phyloP scores from a whole-genome alignment of 2,329 filamentous ascomycete species.

The Hypoxylon sp. region DNA sequence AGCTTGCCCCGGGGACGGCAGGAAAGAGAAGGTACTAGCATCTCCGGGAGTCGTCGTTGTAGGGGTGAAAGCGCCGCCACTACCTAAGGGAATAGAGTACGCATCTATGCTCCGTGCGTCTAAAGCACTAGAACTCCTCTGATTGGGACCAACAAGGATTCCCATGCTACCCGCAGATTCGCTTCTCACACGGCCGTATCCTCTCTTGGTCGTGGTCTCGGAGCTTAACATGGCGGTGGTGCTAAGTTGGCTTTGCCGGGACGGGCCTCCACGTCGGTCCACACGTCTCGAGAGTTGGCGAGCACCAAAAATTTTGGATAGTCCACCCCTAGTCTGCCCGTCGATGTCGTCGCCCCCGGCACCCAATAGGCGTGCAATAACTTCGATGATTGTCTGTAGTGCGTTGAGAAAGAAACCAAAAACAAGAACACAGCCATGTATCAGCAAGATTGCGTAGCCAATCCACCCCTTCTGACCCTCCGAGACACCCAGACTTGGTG shows the following conservation, averaged over 20 bases:
- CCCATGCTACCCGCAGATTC: constrained; percentile 73
- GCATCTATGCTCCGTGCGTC: constrained; percentile 66
- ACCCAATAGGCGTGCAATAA: constrained; percentile 84
- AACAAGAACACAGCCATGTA: constrained; percentile 87
- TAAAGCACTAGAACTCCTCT: constrained; percentile 69
- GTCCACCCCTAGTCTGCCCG: constrained; percentile 81
- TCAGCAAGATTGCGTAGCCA: constrained; percentile 88
- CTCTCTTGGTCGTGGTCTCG: constrained; percentile 75
- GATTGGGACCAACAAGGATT: constrained; percentile 62
- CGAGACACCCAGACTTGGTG: constrained; percentile 83
- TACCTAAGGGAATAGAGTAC: constrained; percentile 65
- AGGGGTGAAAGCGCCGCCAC: constrained; percentile 76
- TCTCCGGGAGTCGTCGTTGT: constrained; percentile 83
- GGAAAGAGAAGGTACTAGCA: constrained; percentile 79
- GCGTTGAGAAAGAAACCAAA: constrained; percentile 96
- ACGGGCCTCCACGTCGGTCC: constrained; percentile 72
- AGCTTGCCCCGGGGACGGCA: constrained; percentile 69
- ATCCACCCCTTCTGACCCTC: constrained; percentile 93
- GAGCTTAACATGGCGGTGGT: constrained; percentile 83
- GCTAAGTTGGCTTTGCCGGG: constrained; percentile 85
- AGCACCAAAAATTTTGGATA: constrained; percentile 92
- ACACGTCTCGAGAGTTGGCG: constrained; percentile 85
- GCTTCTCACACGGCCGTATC: constrained; percentile 72
- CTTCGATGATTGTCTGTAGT: constrained; percentile 90
- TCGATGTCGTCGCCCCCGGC: constrained; percentile 82